Percentiles rank a stretch among this genome's conserved stretches.
phyloP scores from a whole-genome alignment of 2,329 filamentous ascomycete genomes.

The Talaromyces pinophilus region DNA sequence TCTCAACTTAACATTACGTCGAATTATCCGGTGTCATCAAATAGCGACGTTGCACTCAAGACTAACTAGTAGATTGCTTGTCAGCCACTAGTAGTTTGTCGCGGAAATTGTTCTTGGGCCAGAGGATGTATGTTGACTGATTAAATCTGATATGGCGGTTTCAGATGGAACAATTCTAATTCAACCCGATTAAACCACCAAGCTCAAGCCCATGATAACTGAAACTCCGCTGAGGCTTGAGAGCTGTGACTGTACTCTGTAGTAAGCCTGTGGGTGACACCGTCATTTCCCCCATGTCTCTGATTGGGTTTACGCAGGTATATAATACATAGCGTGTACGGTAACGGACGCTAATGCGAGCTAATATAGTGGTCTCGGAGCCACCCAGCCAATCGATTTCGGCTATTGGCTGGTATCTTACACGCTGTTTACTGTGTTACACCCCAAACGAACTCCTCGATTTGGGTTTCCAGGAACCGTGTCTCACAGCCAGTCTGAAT shows the following conservation, averaged over 20 bases:
- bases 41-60: neutral
- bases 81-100: neutral
- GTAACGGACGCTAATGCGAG: slow-evolving; percentile 3
- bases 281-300: neutral
- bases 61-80: neutral
- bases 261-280: neutral
- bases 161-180: neutral
- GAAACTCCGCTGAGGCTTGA: neutral
- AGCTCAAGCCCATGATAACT: neutral
- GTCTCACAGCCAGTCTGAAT: neutral
- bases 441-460: neutral
- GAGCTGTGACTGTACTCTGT: neutral
- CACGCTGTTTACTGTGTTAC: neutral
- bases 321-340: neutral
- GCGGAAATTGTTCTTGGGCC: neutral
- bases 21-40: neutral
- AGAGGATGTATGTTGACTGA: too few species aligned
- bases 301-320: neutral
- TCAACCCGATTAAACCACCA: neutral
- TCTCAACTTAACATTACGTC: neutral
- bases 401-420: neutral
- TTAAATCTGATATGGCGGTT: neutral
- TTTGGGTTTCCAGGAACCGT: neutral
- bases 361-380: neutral
- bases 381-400: neutral